Evolutionary conservation across 2,329 filamentous ascomycete species (phyloP).

Genomic region (Aureobasidium sp.): DNA sequence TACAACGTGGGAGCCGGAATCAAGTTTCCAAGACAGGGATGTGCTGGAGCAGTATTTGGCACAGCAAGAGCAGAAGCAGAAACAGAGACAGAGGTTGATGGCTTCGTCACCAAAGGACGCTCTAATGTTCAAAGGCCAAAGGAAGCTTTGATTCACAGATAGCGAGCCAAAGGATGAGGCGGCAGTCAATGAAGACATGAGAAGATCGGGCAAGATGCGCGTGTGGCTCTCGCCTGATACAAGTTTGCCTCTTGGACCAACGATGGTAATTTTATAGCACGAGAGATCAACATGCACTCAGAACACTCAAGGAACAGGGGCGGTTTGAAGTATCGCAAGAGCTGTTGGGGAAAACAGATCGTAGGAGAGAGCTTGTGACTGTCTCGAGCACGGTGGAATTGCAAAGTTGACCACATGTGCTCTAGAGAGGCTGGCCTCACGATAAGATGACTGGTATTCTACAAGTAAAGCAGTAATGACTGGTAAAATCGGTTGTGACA

Average conservation of each 20-base stretch:
- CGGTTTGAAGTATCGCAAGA: not conserved
- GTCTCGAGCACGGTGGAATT: too few relatives aligned
- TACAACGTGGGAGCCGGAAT: conserved; percentile 28
- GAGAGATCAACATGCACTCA: not conserved
- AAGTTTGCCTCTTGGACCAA: not conserved
- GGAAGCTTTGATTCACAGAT: not conserved
- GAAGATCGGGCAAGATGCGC: not conserved
- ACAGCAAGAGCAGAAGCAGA: not conserved
- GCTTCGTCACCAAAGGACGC: not conserved
- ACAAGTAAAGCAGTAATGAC: too few relatives aligned
- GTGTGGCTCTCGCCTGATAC: not conserved
- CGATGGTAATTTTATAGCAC: not conserved
- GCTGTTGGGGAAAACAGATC: too few relatives aligned
- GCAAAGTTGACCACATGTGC: too few relatives aligned
- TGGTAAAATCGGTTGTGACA: too few relatives aligned
- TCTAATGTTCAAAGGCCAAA: not conserved
- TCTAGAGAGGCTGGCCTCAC: too few relatives aligned
- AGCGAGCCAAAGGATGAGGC: not conserved
- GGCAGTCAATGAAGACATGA: not conserved
- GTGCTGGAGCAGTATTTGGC: conserved; percentile 24
- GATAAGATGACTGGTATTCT: too few relatives aligned
- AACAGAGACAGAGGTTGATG: not conserved
- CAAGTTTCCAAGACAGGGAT: conserved; percentile 25
- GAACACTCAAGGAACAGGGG: not conserved
- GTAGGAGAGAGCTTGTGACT: too few relatives aligned